Conservation (phyloP, 148 eudicot species). For the Vaccinium darrowii region DNA sequence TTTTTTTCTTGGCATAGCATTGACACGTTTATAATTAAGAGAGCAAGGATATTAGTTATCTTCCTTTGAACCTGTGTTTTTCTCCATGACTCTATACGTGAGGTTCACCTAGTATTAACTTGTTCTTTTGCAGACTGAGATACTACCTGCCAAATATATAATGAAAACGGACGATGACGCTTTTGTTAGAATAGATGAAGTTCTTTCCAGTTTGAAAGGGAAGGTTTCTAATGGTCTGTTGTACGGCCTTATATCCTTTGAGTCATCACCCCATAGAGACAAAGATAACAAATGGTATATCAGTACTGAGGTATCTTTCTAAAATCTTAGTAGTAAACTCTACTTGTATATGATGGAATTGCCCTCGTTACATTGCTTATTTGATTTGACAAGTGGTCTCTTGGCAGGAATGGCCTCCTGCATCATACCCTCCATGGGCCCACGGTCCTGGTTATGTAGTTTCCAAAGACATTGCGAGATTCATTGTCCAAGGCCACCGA, state of each 20-base stretch:
- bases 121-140: conserved; percentile 56
- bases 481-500: conserved; percentile 63
- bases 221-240: conserved; percentile 60
- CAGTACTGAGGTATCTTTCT: conserved; percentile 58
- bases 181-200: conserved; percentile 84
- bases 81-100: not conserved
- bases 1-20: not conserved
- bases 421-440: conserved; percentile 81
- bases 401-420: conserved; percentile 84
- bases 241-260: conserved; percentile 76
- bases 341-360: not conserved
- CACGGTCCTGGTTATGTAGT: conserved; percentile 90
- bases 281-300: conserved; percentile 88
- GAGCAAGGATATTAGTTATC: not conserved
- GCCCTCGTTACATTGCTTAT: not conserved
- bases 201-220: conserved; percentile 65
- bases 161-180: conserved; percentile 98
- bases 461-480: conserved; percentile 75
- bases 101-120: not conserved
- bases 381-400: conserved; percentile 8
- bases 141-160: conserved; percentile 76
- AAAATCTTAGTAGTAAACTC: not conserved
- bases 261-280: conserved; percentile 77
- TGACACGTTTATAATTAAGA: not conserved
- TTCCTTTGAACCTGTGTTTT: not conserved